Conservation (phyloP, 2,329 filamentous ascomycete genomes). For the Endocalyx cinctus region DNA sequence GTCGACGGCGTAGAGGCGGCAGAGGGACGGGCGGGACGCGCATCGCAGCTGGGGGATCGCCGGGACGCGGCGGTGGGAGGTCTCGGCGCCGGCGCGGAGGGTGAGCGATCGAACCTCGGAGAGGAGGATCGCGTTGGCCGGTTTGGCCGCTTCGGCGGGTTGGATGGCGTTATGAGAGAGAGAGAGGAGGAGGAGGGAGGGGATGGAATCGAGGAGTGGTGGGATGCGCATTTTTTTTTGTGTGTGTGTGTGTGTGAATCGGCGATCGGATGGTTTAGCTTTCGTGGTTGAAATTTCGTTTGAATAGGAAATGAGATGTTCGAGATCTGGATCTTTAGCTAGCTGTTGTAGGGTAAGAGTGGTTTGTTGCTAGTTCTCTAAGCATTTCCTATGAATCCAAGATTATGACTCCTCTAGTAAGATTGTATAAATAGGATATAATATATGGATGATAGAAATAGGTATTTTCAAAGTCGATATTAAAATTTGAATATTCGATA, state of each 20-base stretch:
- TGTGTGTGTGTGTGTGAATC: too few species aligned
- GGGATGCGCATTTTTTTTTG: slow-evolving; percentile 10
- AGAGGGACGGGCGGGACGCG: slow-evolving; percentile 59
- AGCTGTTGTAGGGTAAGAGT: too few species aligned
- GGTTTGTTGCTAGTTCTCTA: too few species aligned
- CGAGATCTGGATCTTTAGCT: too few species aligned
- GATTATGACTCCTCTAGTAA: too few species aligned
- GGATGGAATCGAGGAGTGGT: slow-evolving; percentile 9
- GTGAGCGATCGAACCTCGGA: slow-evolving; percentile 71
- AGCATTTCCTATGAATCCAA: too few species aligned
- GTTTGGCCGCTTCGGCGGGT: slow-evolving; percentile 23
- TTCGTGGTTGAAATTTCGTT: too few species aligned
- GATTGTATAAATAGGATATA: too few species aligned
- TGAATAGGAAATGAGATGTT: background rate
- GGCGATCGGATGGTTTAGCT: too few species aligned
- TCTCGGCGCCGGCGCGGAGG: slow-evolving; percentile 60
- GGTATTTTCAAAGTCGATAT: too few species aligned
- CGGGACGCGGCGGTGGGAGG: slow-evolving; percentile 69
- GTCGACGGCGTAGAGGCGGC: slow-evolving; percentile 68
- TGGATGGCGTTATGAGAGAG: slow-evolving; percentile 15
- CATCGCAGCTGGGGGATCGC: slow-evolving; percentile 78
- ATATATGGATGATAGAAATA: too few species aligned
- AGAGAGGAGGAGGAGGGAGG: slow-evolving; percentile 16
- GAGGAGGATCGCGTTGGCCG: slow-evolving; percentile 52
- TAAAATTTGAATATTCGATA: too few species aligned